Evolutionary conservation across 768 basidiomycete species (phyloP), one percentile per base, ranked within the genome.

Genomic region (Boletus eberwhitei): DNA sequence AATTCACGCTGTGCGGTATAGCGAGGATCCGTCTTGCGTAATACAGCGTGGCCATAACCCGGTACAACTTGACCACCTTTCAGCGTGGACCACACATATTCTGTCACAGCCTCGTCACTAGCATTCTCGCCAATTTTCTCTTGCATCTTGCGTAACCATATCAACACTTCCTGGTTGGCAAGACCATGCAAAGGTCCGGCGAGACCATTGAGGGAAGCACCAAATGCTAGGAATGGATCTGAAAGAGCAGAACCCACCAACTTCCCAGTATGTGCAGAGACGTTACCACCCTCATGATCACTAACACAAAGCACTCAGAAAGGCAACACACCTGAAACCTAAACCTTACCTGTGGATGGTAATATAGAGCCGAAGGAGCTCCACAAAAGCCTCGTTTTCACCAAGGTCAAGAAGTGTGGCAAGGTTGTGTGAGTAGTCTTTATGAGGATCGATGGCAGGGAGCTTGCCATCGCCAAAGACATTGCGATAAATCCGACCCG

Each of bases 211-310:
- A 98, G 78, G 32, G 94, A 89, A 45, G 96, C 96, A 54, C 82
- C 84, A 70, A 92, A 98, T 6, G 95, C 82, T 24, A 98, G 85
- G 92, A 97, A 98, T 51, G 96, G 96, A 71, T 98, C 96, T 0
- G 95, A 95, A 54, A 98, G 87, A 49, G 96, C 95, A 51, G 93
- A 94, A 52, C 92, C 93, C 59, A 95, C 93, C 21, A 94, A 80
- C 73, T 95, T 92, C 54, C 90, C 90, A 21, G 93, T 89, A 78
- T 95, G 93, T 2, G 93, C 93, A 48, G 96, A 98, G 58, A 98
- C 96, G 63, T 98, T 98, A 42, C 96, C 96, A 71, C 96, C 96
- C 74, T 98, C 96, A 75, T 98, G 96, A 69, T 98, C 96, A 70
- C 88, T 88, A 50, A 50, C 11, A 46, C 21, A 22, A 44, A 21